Evolutionary conservation across 129 eudicot genomes (phyloP).

Genomic region (Chrysanthemum seticuspe): DNA sequence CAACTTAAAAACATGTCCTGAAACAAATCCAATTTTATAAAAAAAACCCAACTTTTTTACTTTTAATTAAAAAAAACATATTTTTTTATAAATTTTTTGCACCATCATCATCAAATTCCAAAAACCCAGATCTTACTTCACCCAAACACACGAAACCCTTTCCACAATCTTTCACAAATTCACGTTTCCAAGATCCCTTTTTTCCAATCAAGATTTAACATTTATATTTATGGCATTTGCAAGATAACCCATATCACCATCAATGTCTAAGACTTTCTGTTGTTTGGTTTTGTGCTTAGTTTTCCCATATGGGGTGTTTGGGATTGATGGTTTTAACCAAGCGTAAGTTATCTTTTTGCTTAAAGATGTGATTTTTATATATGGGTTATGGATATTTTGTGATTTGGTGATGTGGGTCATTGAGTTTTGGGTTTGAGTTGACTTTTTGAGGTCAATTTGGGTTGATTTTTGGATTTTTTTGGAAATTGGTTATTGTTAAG

Average conservation of each 20-base stretch:
- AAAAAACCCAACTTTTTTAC: no score
- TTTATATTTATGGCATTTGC: background rate
- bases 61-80: no score
- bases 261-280: conserved; percentile 50
- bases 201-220: conserved; percentile 2
- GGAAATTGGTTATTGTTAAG: background rate
- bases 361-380: background rate
- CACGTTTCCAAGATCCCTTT: conserved; percentile 29
- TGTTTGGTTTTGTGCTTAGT: conserved; percentile 33
- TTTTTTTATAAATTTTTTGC: background rate
- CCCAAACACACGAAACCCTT: conserved; percentile 29
- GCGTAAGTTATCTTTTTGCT: conserved; percentile 59
- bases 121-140: conserved; percentile 41
- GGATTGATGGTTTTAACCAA: conserved; percentile 63
- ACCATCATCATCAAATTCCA: conserved; percentile 17
- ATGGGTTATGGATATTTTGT: background rate
- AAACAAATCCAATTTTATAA: no score
- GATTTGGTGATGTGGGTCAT: background rate
- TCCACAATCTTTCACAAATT: conserved; percentile 5
- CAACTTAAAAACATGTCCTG: no score
- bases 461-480: background rate
- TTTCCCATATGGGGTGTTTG: conserved; percentile 46
- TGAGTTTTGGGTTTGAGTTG: conserved; percentile 12
- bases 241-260: conserved; percentile 27
- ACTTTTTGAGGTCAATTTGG: background rate